Evolutionary conservation across 192 early-diverging fungal genomes (phyloP), one percentile per base, ranked within the genome.

Genomic region (Linnemannia zychae): DNA sequence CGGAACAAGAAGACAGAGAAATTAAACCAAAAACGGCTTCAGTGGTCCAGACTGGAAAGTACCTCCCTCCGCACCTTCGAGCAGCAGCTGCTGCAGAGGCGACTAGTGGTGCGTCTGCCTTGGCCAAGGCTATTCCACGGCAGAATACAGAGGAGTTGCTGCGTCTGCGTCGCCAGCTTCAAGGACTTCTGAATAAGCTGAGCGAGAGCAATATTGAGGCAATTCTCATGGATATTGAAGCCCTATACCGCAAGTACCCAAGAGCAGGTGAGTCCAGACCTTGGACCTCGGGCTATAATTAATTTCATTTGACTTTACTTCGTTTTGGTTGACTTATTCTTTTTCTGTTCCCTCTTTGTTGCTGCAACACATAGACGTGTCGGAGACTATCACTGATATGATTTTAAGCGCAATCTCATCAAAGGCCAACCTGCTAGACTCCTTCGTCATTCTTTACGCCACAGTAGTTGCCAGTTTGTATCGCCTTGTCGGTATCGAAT

Each of bases 171-270:
- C 90, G 94, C 34, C 93, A 93, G 67, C 76, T 98, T 3, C 96
- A 97, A 81, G 98, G 98, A 74, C 28, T 63, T n/a, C 57, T 63
- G 9, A 63, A 63, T 28, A 94, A 90, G 88, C 89, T 98, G 75
- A 97, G 94, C 86, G 97, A 97, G 83, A 92, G 93, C 84, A 99
- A 99, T 81, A 93, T 99, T 34, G 97, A 97, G 74, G 92, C 91
- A 20, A 98, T 99, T 67, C 83, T 99, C 7, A 67, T 88, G 67
- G 93, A 94, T 24, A 91, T 98, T 60, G 96, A 98, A 76, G 92
- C 93, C 31, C 90, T 92, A 46, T 98, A 96, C 77, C 83, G 93
- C 71, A 92, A 90, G 88, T 89, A 92, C 79, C 86, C 89, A 72
- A 89, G 94, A 67, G 91, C 94, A 80, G 91, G 94, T 95, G 86